phyloP scores from a whole-genome alignment of 2,329 filamentous ascomycete genomes.

The Cladosporium sp. region DNA sequence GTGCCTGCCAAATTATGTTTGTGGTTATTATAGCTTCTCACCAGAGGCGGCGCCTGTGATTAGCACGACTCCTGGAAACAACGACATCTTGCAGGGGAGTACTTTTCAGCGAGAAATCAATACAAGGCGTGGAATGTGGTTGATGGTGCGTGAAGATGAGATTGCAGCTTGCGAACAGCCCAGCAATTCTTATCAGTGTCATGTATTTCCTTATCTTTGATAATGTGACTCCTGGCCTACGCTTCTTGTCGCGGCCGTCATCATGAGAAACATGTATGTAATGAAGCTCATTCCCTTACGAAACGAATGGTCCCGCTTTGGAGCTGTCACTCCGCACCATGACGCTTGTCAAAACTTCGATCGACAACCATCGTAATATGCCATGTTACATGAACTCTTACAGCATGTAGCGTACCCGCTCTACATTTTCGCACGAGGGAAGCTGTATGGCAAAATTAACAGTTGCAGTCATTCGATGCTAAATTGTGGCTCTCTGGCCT shows the following conservation, averaged over 20 bases:
- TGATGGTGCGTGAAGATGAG: neutral
- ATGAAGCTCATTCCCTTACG: constrained; percentile 18
- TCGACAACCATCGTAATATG: neutral
- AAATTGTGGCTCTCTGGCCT: neutral
- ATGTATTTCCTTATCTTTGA: neutral
- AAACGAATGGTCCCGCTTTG: constrained; percentile 12
- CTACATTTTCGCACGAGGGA: neutral
- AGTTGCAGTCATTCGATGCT: neutral
- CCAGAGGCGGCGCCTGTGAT: constrained; percentile 38
- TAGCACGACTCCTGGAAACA: constrained; percentile 37
- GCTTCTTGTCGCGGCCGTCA: neutral
- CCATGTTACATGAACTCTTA: neutral
- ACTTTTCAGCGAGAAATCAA: neutral
- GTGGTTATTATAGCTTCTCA: constrained; percentile 19
- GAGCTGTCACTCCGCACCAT: constrained; percentile 15
- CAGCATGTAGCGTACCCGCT: neutral
- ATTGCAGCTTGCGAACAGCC: neutral
- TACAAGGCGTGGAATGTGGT: neutral
- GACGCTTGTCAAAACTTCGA: constrained; percentile 36
- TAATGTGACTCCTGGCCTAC: neutral
- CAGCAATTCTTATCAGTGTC: neutral
- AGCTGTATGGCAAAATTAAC: neutral
- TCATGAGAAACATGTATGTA: neutral
- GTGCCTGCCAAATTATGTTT: constrained; percentile 10
- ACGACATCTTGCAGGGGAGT: constrained; percentile 23